A percentile compares a stretch with the other conserved stretches of the same genome.
phyloP scores from a whole-genome alignment of 2,329 filamentous ascomycete species.

The Cladosporium sp. region DNA sequence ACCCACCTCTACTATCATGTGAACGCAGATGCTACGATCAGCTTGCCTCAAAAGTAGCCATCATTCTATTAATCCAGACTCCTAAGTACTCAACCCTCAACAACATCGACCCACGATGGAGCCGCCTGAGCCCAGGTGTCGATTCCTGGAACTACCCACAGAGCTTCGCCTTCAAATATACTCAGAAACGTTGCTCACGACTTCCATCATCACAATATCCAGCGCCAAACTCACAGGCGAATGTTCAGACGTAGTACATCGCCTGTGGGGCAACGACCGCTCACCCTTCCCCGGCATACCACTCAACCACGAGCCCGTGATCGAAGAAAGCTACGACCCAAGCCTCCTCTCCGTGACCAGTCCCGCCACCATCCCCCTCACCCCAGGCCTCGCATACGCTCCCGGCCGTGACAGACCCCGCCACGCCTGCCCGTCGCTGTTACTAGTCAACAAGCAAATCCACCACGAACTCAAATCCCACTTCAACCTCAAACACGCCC shows the following conservation, averaged over 20 bases:
- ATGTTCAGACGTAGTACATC: slow-evolving; percentile 25
- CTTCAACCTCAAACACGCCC: slow-evolving; percentile 24
- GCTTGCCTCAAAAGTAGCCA: neutral
- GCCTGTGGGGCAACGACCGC: slow-evolving; percentile 20
- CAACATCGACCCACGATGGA: slow-evolving; percentile 1
- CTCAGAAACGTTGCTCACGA: slow-evolving; percentile 33
- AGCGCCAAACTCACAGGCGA: slow-evolving; percentile 30
- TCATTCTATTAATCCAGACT: too few species aligned
- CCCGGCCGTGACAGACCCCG: slow-evolving; percentile 2
- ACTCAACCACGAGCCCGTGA: slow-evolving; percentile 30
- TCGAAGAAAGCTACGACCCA: slow-evolving; percentile 29
- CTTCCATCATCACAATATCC: slow-evolving; percentile 34
- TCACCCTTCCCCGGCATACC: slow-evolving; percentile 34
- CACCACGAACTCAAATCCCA: slow-evolving; percentile 32
- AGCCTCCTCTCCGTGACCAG: slow-evolving; percentile 28
- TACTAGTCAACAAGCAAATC: slow-evolving; percentile 27
- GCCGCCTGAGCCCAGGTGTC: slow-evolving; percentile 11
- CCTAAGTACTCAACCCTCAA: neutral
- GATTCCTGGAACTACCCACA: slow-evolving; percentile 30
- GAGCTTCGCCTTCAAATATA: slow-evolving; percentile 40
- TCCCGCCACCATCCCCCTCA: slow-evolving; percentile 22
- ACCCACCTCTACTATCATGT: too few species aligned
- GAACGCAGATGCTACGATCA: too few species aligned
- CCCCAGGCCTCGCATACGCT: neutral
- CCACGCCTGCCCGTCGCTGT: slow-evolving; percentile 14